Base-by-base conservation (phyloP, 2,329 filamentous ascomycete genomes). In the Diaporthe caulivora region DNA sequence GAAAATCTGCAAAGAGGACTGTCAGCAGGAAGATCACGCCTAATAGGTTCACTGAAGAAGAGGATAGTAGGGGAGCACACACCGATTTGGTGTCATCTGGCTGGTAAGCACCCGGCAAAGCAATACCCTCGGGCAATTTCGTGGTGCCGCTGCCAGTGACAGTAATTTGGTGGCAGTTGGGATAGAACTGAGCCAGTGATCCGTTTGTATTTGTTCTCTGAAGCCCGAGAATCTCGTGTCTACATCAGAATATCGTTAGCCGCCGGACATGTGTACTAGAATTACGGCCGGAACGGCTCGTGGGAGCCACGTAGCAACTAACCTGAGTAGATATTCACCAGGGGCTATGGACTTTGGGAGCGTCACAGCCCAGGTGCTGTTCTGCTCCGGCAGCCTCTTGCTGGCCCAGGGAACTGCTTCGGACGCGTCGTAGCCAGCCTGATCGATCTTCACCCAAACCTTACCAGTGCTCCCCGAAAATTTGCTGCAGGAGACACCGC, bases 221-320 rank as follows among this genome's bases (percentile, higher is more conserved):
- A 44, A 62, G 58, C 26, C 58, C 58, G 58, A 62, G 58, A 31
- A 62, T 62, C 18, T 62, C 58, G 17, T 62, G 58, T 40, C 58
- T 62, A 40, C 17, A 24, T 7, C 26, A n/a, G 15, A 47, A 18
- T 9, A 9, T 10, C 31, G 58, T 62, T 31, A 62, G 26, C 17
- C 21, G 21, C 18, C 40, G 13, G 29, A 17, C 4, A 31, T 9
- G 18, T 31, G 26, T 29, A 9, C 34, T 34, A 34, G 34, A 5
- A 5, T 21, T 5, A 31, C 44, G 17, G 40, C 3, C 21, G 26
- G 13, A 4, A 15, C 1, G 15, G 24, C 13, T n/a, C 1, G 17
- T 21, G 21, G 40, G 2, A 18, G 17, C 40, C 5, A 24, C 11
- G 4, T 7, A 18, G 3, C 10, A 62, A 31, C 40, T 9, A 8